Evolutionary conservation across 345 rosid species (phyloP).

Genomic region (Mercurialis annua): DNA sequence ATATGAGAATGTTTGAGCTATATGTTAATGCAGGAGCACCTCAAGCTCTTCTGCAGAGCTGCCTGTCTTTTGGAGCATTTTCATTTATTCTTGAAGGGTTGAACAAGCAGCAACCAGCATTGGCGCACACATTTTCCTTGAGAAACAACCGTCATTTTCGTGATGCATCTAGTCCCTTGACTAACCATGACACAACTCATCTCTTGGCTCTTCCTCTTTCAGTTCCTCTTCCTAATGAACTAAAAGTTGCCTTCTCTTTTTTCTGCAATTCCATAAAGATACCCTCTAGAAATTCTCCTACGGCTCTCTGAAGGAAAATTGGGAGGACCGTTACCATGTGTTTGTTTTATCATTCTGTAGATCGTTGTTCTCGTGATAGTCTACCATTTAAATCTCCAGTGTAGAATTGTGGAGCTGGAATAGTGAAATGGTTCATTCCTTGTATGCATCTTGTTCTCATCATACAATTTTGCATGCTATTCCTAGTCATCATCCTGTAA

Average conservation of each 20-base stretch:
- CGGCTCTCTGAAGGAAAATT: constrained; percentile 19
- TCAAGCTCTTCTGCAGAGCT: constrained; percentile 65
- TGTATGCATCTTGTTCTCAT: background rate
- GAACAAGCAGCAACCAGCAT: constrained; percentile 74
- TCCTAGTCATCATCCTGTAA: no score
- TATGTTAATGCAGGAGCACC: constrained; percentile 55
- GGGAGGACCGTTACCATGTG: background rate
- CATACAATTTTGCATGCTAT: background rate
- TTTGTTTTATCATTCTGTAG: constrained; percentile 12
- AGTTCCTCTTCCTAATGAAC: constrained; percentile 55
- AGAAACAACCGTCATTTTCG: constrained; percentile 22
- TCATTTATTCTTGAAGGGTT: constrained; percentile 72
- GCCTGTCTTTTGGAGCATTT: constrained; percentile 83
- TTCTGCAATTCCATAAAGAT: constrained; percentile 58
- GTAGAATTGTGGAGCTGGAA: constrained; percentile 4
- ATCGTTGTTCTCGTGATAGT: constrained; percentile 9
- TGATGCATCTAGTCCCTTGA: constrained; percentile 18
- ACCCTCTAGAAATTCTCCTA: constrained; percentile 30
- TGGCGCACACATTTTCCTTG: constrained; percentile 55
- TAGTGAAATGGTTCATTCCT: background rate
- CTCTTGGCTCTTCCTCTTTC: constrained; percentile 49
- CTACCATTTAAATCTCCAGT: constrained; percentile 9
- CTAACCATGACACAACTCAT: constrained; percentile 6
- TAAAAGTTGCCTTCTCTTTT: constrained; percentile 64
- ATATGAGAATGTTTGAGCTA: background rate